Percentiles rank a stretch among this genome's conserved stretches.
Evolutionary conservation across 306 rosid genomes (phyloP).

Genomic region (Alnus glutinosa): DNA sequence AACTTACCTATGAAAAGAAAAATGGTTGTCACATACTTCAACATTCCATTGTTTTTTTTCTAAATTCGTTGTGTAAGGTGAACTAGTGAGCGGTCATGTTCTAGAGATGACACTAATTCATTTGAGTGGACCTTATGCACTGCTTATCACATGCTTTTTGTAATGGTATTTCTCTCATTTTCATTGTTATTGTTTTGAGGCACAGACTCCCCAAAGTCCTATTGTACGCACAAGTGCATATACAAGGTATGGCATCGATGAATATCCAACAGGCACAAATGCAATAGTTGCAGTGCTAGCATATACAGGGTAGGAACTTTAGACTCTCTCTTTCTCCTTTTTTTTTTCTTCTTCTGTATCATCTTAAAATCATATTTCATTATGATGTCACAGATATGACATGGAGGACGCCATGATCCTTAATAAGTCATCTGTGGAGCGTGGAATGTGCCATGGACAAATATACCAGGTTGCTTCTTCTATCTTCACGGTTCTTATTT

Average conservation of each 20-base stretch:
- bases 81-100: neutral
- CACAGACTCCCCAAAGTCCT: slow-evolving; percentile 91
- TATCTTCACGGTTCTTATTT: slow-evolving; percentile 9
- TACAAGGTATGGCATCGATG: slow-evolving; percentile 66
- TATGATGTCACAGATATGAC: slow-evolving; percentile 64
- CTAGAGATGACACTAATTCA: neutral
- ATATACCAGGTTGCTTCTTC: slow-evolving; percentile 75
- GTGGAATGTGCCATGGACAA: slow-evolving; percentile 96
- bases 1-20: neutral
- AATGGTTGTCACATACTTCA: neutral
- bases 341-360: neutral
- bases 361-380: slow-evolving; percentile 20
- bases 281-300: slow-evolving; percentile 95
- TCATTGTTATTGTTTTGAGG: slow-evolving; percentile 24
- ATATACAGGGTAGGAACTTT: slow-evolving; percentile 82
- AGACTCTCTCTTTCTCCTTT: neutral
- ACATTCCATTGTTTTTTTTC: neutral
- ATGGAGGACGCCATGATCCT: slow-evolving; percentile 99
- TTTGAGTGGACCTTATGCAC: neutral
- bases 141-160: slow-evolving; percentile 9
- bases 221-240: slow-evolving; percentile 83
- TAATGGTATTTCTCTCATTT: slow-evolving; percentile 16
- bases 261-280: slow-evolving; percentile 89
- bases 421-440: slow-evolving; percentile 93
- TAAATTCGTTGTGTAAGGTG: neutral